Evolutionary conservation across 345 rosid species (phyloP), one percentile per base, ranked within the genome.

Genomic region (Acer saccharum): DNA sequence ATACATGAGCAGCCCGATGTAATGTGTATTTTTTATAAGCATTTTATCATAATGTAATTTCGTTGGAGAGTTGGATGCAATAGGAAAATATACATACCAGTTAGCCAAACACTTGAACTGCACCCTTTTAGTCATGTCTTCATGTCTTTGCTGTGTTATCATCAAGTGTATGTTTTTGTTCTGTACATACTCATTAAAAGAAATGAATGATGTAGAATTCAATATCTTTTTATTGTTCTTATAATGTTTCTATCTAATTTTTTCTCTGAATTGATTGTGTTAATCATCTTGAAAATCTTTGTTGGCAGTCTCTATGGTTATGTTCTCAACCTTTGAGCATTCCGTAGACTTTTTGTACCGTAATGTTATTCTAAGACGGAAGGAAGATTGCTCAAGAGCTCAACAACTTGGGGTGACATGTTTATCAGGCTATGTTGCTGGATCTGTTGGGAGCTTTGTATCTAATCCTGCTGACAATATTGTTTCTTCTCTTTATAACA

Each of bases 301-400:
- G 44, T 79, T 75, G 23, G 77, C 92, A 92, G 97, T 87, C 80
- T 85, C 91, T 39, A 83, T 85, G 88, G 88, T 89, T 48, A 90
- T 90, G 91, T 91, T 91, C 87, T 86, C 89, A 3, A 87, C 94
- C n/a, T 90, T 92, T 78, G 94, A 92, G 89, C 92, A 92, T 77
- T 90, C 91, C 1, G 88, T 89, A 27, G 90, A 86, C 76, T 79
- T 90, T 69, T 71, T 88, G 27, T 92, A 90, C 73, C 78, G 77
- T n/a, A 84, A 82, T 2, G 74, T 88, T 7, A 68, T 88, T 75
- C 70, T 78, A 52, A 85, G 84, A 75, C 75, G 84, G 74, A 92
- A 89, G 80, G 88, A 88, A 74, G 91, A 92, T 68, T 88, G 97
- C 75, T 87, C 92, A 39, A 89, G 71, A 74, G 74, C 80, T 81